phyloP scores from a whole-genome alignment of 345 rosid genomes.

The Geranium brycei region DNA sequence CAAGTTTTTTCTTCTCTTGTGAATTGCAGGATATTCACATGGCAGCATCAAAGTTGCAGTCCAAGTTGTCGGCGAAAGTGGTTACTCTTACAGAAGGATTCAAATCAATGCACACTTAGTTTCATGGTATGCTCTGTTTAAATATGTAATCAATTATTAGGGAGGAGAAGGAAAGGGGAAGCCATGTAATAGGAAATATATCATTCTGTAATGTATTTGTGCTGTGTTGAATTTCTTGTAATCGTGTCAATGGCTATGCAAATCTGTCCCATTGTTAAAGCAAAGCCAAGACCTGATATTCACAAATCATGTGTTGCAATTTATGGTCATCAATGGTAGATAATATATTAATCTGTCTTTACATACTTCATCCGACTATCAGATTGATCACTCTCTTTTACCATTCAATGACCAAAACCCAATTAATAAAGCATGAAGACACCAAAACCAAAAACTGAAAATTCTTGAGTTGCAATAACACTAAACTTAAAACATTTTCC shows the following conservation, averaged over 20 bases:
- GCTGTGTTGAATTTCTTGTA: too few relatives aligned
- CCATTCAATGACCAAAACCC: too few relatives aligned
- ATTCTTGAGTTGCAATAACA: too few relatives aligned
- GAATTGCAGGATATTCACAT: constrained; percentile 61
- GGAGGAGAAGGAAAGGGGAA: too few relatives aligned
- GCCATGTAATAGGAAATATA: too few relatives aligned
- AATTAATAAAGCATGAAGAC: background rate
- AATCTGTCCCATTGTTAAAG: too few relatives aligned
- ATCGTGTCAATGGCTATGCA: too few relatives aligned
- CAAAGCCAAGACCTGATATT: too few relatives aligned
- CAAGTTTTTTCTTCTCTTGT: background rate
- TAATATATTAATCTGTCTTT: background rate
- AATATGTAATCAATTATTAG: background rate
- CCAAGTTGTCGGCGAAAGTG: constrained; percentile 74
- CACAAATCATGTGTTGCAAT: too few relatives aligned
- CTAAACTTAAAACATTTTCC: background rate
- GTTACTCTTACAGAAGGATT: constrained; percentile 85
- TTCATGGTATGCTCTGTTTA: background rate
- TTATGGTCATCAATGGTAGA: too few relatives aligned
- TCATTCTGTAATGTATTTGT: too few relatives aligned
- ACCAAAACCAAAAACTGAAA: background rate
- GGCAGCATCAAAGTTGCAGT: constrained; percentile 63
- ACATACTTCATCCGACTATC: background rate
- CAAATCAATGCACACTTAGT: constrained; percentile 48
- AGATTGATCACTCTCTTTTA: too few relatives aligned